A percentile compares a stretch with the other conserved stretches of the same genome.
These are phyloP conservation scores for Escovopsis weberi DNA, from an alignment of 2,329 filamentous ascomycete species.

Conservation along the genomic window DNA sequence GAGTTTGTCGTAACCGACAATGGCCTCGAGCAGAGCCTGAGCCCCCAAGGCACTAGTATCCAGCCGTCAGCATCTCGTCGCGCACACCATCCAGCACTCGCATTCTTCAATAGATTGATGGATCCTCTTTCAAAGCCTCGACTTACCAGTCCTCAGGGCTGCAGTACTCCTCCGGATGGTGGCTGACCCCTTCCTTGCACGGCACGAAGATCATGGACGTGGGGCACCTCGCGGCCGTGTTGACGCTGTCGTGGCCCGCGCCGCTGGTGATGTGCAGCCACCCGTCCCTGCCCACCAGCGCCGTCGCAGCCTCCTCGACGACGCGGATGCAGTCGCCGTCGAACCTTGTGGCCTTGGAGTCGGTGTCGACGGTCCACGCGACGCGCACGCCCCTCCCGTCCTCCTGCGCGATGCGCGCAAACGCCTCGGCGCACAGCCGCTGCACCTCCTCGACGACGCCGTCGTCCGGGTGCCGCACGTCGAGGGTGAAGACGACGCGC, in stretches of 20 bases:
- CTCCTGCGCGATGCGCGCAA: constrained; percentile 10
- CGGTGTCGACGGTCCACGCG: constrained; percentile 45
- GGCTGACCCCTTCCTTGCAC: constrained; percentile 22
- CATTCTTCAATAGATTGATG: background rate
- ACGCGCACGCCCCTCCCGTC: constrained; percentile 26
- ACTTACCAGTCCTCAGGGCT: constrained; percentile 20
- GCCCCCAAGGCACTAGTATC: constrained; percentile 11
- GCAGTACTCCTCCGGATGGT: constrained; percentile 22
- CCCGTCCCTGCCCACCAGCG: constrained; percentile 33
- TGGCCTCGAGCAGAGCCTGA: constrained; percentile 14
- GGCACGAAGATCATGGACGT: constrained; percentile 26
- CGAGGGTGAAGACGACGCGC: constrained; percentile 49
- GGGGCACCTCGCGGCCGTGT: constrained; percentile 18
- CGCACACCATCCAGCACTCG: too few relatives aligned
- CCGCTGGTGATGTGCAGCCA: constrained; percentile 21
- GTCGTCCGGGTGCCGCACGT: constrained; percentile 46
- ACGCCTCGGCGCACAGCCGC: constrained; percentile 10
- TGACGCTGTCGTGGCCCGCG: constrained; percentile 24
- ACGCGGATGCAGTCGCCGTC: constrained; percentile 50
- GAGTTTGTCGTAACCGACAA: constrained; percentile 10
- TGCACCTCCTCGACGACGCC: constrained; percentile 33
- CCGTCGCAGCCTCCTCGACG: constrained; percentile 41
- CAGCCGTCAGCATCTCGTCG: background rate
- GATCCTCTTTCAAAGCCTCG: too few relatives aligned
- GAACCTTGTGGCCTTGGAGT: constrained; percentile 46